Evolutionary conservation across 768 basidiomycete genomes (phyloP).

Genomic region (Phlegmacium glaucopus): DNA sequence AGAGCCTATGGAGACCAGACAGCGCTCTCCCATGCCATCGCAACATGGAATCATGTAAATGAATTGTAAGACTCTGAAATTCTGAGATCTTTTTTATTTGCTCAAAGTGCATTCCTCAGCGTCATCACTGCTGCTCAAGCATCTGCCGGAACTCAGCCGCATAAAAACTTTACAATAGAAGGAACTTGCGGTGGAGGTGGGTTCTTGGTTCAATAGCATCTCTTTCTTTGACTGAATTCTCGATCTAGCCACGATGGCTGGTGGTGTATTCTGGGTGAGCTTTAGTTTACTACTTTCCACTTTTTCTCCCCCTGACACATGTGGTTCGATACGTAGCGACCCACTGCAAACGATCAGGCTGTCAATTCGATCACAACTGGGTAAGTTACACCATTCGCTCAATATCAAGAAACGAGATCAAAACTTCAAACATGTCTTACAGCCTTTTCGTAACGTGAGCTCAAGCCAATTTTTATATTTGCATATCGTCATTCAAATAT

Average conservation of each 20-base stretch:
- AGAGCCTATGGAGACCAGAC: slow-evolving; percentile 43
- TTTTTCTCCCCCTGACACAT: not conserved
- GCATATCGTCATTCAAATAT: not conserved
- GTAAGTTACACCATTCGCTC: slow-evolving; percentile 22
- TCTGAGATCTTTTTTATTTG: not conserved
- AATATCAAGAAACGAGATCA: not conserved
- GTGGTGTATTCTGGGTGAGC: slow-evolving; percentile 52
- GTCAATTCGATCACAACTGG: slow-evolving; percentile 53
- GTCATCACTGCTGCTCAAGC: slow-evolving; percentile 41
- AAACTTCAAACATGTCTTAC: too few species aligned
- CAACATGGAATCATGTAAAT: slow-evolving; percentile 46
- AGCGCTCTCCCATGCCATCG: slow-evolving; percentile 40
- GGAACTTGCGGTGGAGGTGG: slow-evolving; percentile 42
- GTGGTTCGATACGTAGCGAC: slow-evolving; percentile 29
- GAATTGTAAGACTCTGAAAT: slow-evolving; percentile 33
- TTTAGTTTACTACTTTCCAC: not conserved
- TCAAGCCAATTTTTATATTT: not conserved
- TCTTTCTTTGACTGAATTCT: too few species aligned
- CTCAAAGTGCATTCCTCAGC: slow-evolving; percentile 17
- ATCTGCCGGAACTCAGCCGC: slow-evolving; percentile 30
- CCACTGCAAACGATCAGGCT: slow-evolving; percentile 35
- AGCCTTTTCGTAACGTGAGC: not conserved
- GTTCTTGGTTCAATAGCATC: too few species aligned
- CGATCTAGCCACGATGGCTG: slow-evolving; percentile 42
- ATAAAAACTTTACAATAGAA: slow-evolving; percentile 38